A percentile compares a stretch with the other conserved stretches of the same genome.
Evolutionary conservation across 192 early-diverging fungal genomes (phyloP).

Genomic region (Coemansia sp.): DNA sequence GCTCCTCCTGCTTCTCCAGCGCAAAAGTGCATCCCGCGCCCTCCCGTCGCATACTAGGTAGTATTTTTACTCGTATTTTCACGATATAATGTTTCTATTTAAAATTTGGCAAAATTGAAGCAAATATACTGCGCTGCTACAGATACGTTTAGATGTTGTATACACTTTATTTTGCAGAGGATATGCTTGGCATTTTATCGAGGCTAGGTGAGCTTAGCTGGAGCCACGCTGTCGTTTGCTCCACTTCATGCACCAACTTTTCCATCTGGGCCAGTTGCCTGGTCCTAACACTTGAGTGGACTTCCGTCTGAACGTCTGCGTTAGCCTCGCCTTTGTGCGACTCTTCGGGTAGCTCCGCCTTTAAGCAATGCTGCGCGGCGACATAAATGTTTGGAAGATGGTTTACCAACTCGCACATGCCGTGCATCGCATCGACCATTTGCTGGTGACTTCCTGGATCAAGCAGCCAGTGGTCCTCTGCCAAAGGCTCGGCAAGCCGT

Average conservation of each 20-base stretch:
- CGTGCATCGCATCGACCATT: slow-evolving; percentile 33
- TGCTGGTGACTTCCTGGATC: slow-evolving; percentile 34
- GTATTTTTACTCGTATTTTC: neutral
- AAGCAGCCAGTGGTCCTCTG: slow-evolving; percentile 47
- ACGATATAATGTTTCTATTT: neutral
- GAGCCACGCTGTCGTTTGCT: slow-evolving; percentile 25
- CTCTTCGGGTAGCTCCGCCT: neutral
- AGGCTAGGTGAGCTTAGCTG: neutral
- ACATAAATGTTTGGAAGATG: slow-evolving; percentile 22
- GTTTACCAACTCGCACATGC: slow-evolving; percentile 32
- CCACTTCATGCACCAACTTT: slow-evolving; percentile 31
- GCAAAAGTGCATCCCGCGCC: slow-evolving; percentile 9
- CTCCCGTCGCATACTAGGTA: slow-evolving; percentile 3
- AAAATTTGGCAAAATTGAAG: neutral
- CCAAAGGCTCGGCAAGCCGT: slow-evolving; percentile 34
- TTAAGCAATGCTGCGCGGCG: slow-evolving; percentile 28
- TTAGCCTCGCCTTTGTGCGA: neutral
- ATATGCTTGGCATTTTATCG: slow-evolving; percentile 1
- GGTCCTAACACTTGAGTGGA: neutral
- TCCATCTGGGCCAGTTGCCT: slow-evolving; percentile 44
- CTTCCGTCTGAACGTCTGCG: neutral
- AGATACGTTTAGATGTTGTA: neutral
- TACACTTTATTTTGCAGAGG: neutral
- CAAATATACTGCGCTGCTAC: neutral
- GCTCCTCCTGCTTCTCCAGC: neutral